Conservation (phyloP, 805 yeast species). For the Dipodascopsis tothii region DNA sequence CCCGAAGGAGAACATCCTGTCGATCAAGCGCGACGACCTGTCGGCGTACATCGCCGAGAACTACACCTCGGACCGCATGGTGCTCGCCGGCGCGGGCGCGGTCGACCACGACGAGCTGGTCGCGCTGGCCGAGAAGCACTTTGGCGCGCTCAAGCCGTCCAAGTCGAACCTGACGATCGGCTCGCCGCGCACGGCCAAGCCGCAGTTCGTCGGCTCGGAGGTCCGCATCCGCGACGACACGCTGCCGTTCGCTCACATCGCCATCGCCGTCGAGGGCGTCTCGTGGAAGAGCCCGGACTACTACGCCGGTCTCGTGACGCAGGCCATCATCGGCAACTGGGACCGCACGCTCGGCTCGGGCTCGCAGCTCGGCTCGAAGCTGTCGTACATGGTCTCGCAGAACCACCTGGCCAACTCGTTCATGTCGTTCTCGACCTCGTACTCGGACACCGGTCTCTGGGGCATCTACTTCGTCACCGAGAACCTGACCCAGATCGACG, state of each 20-base stretch:
- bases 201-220: conserved; percentile 80
- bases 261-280: conserved; percentile 94
- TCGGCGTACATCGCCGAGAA: conserved; percentile 72
- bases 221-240: conserved; percentile 73
- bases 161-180: conserved; percentile 60
- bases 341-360: conserved; percentile 86
- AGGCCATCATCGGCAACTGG: conserved; percentile 96
- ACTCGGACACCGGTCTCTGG: conserved; percentile 96
- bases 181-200: conserved; percentile 62
- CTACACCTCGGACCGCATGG: conserved; percentile 96
- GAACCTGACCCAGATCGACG: conserved; percentile 55
- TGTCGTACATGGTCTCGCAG: conserved; percentile 58
- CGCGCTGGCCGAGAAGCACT: conserved; percentile 61
- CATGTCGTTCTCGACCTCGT: conserved; percentile 94
- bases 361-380: conserved; percentile 74
- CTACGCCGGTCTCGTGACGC: conserved; percentile 90
- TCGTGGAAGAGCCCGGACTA: conserved; percentile 95
- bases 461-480: conserved; percentile 90
- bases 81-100: conserved; percentile 88
- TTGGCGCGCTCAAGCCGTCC: conserved; percentile 45
- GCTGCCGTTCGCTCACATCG: conserved; percentile 83
- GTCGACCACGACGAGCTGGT: conserved; percentile 84
- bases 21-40: conserved; percentile 70
- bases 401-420: conserved; percentile 79
- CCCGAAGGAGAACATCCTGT: conserved; percentile 78